Evolutionary conservation across 441 rosid genomes (phyloP).

Genomic region (Croton laevigatus): DNA sequence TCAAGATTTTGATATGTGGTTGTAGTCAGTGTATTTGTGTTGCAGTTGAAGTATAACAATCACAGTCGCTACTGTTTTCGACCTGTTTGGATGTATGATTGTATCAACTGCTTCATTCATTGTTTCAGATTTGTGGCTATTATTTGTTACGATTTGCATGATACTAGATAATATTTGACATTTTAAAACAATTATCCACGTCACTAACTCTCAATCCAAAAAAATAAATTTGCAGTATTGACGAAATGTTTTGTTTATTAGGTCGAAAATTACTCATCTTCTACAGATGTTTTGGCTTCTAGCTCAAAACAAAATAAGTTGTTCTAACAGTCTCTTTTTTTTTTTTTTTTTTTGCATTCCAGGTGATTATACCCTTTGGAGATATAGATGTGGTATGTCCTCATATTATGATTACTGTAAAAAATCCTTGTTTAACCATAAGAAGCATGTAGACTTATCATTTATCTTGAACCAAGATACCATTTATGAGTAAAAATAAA

Average conservation of each 20-base stretch:
- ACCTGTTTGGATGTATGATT: too few species aligned
- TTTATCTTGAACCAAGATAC: too few species aligned
- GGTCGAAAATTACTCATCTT: conserved; percentile 2
- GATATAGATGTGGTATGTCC: conserved; percentile 89
- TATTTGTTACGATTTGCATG: too few species aligned
- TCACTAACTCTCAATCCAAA: not conserved
- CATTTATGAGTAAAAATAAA: too few species aligned
- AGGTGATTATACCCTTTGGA: conserved; percentile 91
- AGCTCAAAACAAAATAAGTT: not conserved
- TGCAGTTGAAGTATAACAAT: too few species aligned
- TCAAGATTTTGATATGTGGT: too few species aligned
- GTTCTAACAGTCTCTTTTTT: not conserved
- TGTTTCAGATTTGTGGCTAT: too few species aligned
- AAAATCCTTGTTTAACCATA: conserved; percentile 10
- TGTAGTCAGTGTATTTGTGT: too few species aligned
- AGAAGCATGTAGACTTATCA: not conserved
- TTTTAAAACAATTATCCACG: too few species aligned
- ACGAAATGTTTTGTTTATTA: not conserved
- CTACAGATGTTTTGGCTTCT: not conserved
- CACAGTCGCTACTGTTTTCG: too few species aligned
- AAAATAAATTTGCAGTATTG: not conserved
- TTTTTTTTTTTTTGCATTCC: conserved; percentile 7
- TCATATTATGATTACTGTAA: conserved; percentile 19
- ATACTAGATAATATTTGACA: too few species aligned
- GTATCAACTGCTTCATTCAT: too few species aligned